phyloP scores from a whole-genome alignment of 1,139 yeast species.

The Blastobotrys ciferrii region DNA sequence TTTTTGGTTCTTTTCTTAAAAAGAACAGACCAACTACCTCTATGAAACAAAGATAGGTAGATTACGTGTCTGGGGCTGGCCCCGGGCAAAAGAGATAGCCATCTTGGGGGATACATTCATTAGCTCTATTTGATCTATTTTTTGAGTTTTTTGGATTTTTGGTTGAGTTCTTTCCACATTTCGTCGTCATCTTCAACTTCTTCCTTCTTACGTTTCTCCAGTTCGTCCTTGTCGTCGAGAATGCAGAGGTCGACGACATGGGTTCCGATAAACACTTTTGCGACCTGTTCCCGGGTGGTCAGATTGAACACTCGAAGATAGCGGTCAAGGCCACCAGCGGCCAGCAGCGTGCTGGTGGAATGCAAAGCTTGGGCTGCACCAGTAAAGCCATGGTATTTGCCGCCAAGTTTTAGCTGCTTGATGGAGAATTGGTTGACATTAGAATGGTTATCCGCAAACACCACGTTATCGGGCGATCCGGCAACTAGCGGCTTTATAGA shows the following conservation, averaged over 20 bases:
- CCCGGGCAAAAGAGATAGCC: too few relatives aligned
- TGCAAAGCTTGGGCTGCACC: conserved; percentile 31
- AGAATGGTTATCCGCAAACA: conserved; percentile 30
- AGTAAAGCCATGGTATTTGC: conserved; percentile 32
- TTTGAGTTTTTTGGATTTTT: conserved; percentile 31
- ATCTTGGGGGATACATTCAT: too few relatives aligned
- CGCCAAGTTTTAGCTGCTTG: conserved; percentile 17
- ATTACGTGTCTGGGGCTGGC: too few relatives aligned
- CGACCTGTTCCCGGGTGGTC: conserved; percentile 54
- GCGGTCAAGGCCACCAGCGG: conserved; percentile 83
- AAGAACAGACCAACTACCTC: too few relatives aligned
- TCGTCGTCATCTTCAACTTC: conserved; percentile 34
- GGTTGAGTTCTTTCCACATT: conserved; percentile 34
- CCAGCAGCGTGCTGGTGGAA: conserved; percentile 32
- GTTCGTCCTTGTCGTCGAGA: conserved; percentile 36
- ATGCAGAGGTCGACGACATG: conserved; percentile 61
- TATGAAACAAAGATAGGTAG: too few relatives aligned
- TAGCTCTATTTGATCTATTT: too few relatives aligned
- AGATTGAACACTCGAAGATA: conserved; percentile 75
- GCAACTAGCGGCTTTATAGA: conserved; percentile 24
- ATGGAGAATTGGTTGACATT: conserved; percentile 25
- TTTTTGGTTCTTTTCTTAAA: too few relatives aligned
- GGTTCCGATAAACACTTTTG: conserved; percentile 73
- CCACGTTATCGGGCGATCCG: conserved; percentile 21
- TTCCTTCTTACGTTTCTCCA: conserved; percentile 18